Evolutionary conservation across 805 yeast species (phyloP), one percentile per base, ranked within the genome.

Genomic region (Kodamaea restingae): DNA sequence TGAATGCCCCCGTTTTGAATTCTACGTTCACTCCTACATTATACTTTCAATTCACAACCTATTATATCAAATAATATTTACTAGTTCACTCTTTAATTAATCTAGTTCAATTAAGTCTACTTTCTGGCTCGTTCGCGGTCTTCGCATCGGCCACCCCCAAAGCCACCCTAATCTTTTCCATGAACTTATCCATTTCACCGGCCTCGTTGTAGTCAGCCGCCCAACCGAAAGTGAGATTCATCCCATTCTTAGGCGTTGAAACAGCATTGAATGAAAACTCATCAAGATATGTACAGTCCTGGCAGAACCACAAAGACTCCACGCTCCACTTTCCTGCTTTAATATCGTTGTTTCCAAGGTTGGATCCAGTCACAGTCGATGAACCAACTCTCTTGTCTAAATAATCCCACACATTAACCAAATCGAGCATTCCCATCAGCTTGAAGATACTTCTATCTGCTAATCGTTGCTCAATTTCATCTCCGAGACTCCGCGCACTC

Each of bases 301-400:
- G 39, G 11, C 27, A 29, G 15, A 36, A 36, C 39, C 39, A 36
- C 39, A 36, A 20, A 18, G 28, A 22, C 24, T 36, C 34, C 21
- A 36, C 39, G 15, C n/a, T 11, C 39, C 39, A 36, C 15, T 15
- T 18, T 7, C 35, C 39, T 14, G 14, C 15, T 7, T 14, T 21
- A 5, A 36, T 29, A 3, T 29, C 30, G 9, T 36, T 34, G 12
- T 15, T 10, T 3, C 39, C 39, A 31, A 36, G 20, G 18, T 30
- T 36, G 24, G 39, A 36, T 3, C 35, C 34, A 10, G 39, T 29
- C 14, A 36, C 18, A 5, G 39, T 22, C 3, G 34, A 12, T 3
- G 22, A 15, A 3, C 24, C 28, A 3, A 17, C 22, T n/a, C 31
- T 12, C 17, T 14, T 15, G 18, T 15, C 14, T 10, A 36, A 22